phyloP scores from a whole-genome alignment of 805 yeast genomes.

The Saccharomycopsis olivae region DNA sequence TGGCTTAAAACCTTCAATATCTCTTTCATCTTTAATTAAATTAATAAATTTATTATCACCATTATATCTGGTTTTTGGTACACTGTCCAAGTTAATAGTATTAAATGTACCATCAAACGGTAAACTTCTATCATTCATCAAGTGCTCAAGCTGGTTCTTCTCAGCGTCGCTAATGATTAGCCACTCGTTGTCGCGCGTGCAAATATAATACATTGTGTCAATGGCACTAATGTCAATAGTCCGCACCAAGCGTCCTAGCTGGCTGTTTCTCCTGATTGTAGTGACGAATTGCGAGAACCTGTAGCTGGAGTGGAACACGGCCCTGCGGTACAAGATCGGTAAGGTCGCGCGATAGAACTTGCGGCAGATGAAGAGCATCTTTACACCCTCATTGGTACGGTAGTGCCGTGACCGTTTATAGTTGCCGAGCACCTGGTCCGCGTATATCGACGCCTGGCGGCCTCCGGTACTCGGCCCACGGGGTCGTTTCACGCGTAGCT shows the following conservation, averaged over 20 bases:
- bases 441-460: too few species aligned
- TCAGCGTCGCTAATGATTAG: conserved; percentile 14
- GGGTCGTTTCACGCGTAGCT: too few species aligned
- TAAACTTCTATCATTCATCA: conserved; percentile 5
- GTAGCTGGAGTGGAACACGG: conserved; percentile 58
- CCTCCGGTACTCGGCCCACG: too few species aligned
- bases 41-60: conserved; percentile 2
- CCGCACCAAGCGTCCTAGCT: conserved; percentile 47
- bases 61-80: conserved; percentile 10
- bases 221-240: conserved; percentile 46
- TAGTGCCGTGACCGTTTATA: too few species aligned
- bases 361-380: too few species aligned
- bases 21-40: conserved; percentile 9
- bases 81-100: conserved; percentile 4
- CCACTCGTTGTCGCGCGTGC: conserved; percentile 3
- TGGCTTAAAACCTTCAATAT: conserved; percentile 8
- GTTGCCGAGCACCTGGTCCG: too few species aligned
- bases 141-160: conserved; percentile 15
- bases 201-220: conserved; percentile 17
- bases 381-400: too few species aligned
- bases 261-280: conserved; percentile 43
- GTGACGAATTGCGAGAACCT: conserved; percentile 74
- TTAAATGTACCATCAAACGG: conserved; percentile 16
- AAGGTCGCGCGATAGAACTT: conserved; percentile 42
- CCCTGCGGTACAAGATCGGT: conserved; percentile 41